phyloP scores from a whole-genome alignment of 352 stramenopile genomes.

The Pythium apleroticum region DNA sequence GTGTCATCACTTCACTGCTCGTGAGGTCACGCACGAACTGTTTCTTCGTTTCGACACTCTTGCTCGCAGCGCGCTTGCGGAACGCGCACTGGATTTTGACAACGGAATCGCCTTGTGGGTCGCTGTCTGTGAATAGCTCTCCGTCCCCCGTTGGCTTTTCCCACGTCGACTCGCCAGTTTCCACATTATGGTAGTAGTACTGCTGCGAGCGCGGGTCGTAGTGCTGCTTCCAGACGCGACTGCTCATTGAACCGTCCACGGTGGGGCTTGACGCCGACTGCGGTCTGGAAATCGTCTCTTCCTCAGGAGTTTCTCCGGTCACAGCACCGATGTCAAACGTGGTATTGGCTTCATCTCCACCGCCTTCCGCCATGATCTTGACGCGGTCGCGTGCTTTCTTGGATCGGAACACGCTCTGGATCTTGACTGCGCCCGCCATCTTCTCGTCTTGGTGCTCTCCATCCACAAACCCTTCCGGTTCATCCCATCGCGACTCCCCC shows the following conservation, averaged over 20 bases:
- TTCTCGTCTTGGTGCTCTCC: conserved; percentile 33
- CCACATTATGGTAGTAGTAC: conserved; percentile 36
- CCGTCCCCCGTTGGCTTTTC: conserved; percentile 32
- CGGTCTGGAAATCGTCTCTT: background rate
- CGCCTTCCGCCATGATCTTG: conserved; percentile 22
- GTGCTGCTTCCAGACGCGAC: conserved; percentile 37
- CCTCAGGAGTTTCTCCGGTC: background rate
- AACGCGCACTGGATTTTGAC: conserved; percentile 60
- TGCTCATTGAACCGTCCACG: background rate
- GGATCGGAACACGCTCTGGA: conserved; percentile 53
- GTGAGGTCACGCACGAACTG: conserved; percentile 34
- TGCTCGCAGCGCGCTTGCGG: conserved; percentile 37
- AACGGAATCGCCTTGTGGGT: conserved; percentile 36
- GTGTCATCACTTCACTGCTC: conserved; percentile 30
- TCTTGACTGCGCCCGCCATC: conserved; percentile 41
- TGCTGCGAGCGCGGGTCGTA: conserved; percentile 40
- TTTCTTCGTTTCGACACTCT: conserved; percentile 31
- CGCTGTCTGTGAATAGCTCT: conserved; percentile 19
- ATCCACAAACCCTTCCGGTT: conserved; percentile 35
- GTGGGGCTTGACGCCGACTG: background rate
- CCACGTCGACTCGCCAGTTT: conserved; percentile 33
- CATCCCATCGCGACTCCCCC: conserved; percentile 43
- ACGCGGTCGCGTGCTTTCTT: conserved; percentile 41
- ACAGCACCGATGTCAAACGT: background rate
- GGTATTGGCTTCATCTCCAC: background rate